Evolutionary conservation across 768 basidiomycete species (phyloP), one percentile per base, ranked within the genome.

Genomic region (Kwoniella europaea): DNA sequence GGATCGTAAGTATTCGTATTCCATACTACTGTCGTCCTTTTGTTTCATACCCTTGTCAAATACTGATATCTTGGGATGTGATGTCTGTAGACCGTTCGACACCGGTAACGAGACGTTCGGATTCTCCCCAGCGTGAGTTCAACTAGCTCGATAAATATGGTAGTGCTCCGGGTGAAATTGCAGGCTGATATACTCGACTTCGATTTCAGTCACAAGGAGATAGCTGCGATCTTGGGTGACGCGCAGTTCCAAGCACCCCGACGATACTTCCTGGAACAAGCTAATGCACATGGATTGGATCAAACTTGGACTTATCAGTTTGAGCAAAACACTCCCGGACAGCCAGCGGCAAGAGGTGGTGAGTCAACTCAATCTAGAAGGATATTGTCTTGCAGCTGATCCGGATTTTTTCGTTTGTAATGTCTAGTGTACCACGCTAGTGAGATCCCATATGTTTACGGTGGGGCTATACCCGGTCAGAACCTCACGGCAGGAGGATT

Each of bases 31-130:
- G 10, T 12, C 12, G 35, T 35, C 35, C 35, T 35, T 35, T 7
- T 35, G 35, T 35, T 35, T 35, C 35, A 6, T 35, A 35, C 35
- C 35, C 10, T 13, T 41, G 58, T 29, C 29, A 60, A 41, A 22
- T 20, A 13, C 43, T 41, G 58, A 43, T n/a, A 12, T 44, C 24
- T 6, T 13, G n/a, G 18, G 59, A 60, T 27, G 13, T 9, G 20
- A 55, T 55, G 15, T 55, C 3, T 18, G 15, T 29, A 79, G 78
- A 65, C 82, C 82, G 10, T 83, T 67, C 70, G 75, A 67, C 18
- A 77, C 79, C 7, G 82, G 79, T 29, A 80, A 81, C 68, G 62
- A 79, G 54, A 80, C 80, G 0, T 81, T 83, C 59, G 79, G 79
- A 10, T 58, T 77, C 15, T 56, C 67, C 56, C 65, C 78, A 42